These are phyloP conservation scores for Tetracladium marchalianum DNA, from an alignment of 495 filamentous ascomycete genomes.

Conservation along the genomic window DNA sequence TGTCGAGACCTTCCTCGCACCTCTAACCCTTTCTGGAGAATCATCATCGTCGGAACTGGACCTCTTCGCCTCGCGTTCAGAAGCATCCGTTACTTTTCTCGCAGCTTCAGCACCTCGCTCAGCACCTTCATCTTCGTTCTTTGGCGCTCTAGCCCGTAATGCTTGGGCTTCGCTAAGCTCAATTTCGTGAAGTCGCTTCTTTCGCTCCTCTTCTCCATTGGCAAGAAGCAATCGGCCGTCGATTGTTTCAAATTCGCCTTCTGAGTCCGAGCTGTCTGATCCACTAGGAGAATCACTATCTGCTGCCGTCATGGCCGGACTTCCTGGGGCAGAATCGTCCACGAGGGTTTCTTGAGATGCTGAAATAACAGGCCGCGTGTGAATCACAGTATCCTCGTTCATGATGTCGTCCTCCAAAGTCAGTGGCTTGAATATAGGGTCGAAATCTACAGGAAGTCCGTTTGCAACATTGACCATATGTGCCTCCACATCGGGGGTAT, in stretches of 20 bases:
- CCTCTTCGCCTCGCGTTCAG: too few relatives aligned
- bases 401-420: constrained; percentile 22
- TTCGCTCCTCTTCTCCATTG: constrained; percentile 23
- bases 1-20: too few relatives aligned
- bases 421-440: constrained; percentile 43
- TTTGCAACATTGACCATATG: constrained; percentile 61
- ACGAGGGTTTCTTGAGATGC: constrained; percentile 10
- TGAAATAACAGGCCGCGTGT: constrained; percentile 1
- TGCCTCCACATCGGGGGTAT: constrained; percentile 52
- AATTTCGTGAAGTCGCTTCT: constrained; percentile 44
- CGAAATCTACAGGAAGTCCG: constrained; percentile 49
- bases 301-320: constrained; percentile 17
- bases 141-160: constrained; percentile 11
- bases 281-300: constrained; percentile 36
- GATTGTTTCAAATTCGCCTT: constrained; percentile 38
- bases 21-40: too few relatives aligned
- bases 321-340: constrained; percentile 12
- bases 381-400: constrained; percentile 19
- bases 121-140: too few relatives aligned
- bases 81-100: too few relatives aligned
- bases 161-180: constrained; percentile 43
- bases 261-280: constrained; percentile 28
- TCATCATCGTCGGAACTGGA: too few relatives aligned
- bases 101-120: too few relatives aligned
- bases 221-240: constrained; percentile 26